phyloP scores from a whole-genome alignment of 2,329 filamentous ascomycete genomes.

The Trichoderma pleuroti region DNA sequence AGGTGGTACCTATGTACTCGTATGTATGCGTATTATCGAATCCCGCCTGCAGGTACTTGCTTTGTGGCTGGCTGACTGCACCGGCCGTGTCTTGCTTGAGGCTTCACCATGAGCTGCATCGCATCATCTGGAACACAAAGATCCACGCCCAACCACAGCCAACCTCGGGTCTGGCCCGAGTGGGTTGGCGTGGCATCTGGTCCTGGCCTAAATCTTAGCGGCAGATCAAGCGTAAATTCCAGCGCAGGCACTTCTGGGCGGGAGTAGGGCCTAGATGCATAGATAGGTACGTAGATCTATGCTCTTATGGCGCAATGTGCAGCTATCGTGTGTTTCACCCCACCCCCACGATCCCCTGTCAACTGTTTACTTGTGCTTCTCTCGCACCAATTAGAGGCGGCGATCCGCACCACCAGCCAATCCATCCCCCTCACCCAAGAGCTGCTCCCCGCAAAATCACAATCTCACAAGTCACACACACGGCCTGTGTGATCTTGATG shows the following conservation, averaged over 20 bases:
- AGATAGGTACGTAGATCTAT: background rate
- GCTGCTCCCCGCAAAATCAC: background rate
- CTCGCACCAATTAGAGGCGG: background rate
- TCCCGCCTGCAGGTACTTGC: background rate
- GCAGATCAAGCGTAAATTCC: conserved; percentile 5
- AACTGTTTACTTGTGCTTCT: background rate
- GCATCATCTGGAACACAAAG: background rate
- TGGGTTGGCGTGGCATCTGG: background rate
- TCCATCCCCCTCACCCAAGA: background rate
- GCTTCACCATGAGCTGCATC: background rate
- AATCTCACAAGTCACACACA: background rate
- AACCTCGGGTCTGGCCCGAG: background rate
- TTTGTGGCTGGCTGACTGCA: background rate
- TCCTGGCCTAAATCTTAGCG: conserved; percentile 10
- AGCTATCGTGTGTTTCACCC: background rate
- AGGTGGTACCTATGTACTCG: background rate
- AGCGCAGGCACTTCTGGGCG: background rate
- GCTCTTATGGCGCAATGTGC: background rate
- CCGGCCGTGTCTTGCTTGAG: background rate
- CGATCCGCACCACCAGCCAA: background rate
- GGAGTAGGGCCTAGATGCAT: background rate
- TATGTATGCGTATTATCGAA: background rate
- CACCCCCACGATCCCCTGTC: conserved; percentile 1
- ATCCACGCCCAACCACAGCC: background rate
- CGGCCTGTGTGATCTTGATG: background rate